Evolutionary conservation across 2,329 filamentous ascomycete genomes (phyloP).

Genomic region (Fusarium ambrosium): DNA sequence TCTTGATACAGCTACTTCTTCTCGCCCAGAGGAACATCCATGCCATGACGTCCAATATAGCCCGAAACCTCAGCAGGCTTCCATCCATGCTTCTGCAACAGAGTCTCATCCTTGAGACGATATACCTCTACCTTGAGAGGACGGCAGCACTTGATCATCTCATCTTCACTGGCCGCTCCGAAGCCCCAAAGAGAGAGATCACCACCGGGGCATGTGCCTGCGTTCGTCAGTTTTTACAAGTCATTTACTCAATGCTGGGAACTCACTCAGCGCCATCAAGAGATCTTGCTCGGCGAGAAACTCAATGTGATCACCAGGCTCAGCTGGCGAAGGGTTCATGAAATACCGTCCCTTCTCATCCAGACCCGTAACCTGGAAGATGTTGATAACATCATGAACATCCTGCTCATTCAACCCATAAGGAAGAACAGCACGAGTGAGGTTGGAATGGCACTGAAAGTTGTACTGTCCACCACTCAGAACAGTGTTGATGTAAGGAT

Average conservation of each 20-base stretch:
- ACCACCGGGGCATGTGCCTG: slow-evolving; percentile 81
- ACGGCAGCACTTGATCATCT: slow-evolving; percentile 78
- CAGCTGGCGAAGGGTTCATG: slow-evolving; percentile 75
- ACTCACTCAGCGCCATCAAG: slow-evolving; percentile 68
- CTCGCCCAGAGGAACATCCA: slow-evolving; percentile 43
- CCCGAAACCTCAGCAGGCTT: slow-evolving; percentile 68
- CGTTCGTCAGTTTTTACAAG: too few species aligned
- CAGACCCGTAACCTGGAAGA: slow-evolving; percentile 87
- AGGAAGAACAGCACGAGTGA: slow-evolving; percentile 78
- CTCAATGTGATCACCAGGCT: slow-evolving; percentile 73
- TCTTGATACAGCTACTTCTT: slow-evolving; percentile 5
- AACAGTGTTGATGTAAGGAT: slow-evolving; percentile 85
- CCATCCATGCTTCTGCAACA: slow-evolving; percentile 72
- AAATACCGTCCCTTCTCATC: slow-evolving; percentile 81
- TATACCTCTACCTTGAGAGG: slow-evolving; percentile 83
- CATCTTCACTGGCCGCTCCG: slow-evolving; percentile 74
- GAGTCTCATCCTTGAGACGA: slow-evolving; percentile 65
- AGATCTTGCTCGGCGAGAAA: slow-evolving; percentile 86
- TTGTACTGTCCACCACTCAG: slow-evolving; percentile 80
- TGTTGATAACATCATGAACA: slow-evolving; percentile 87
- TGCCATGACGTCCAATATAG: slow-evolving; percentile 61
- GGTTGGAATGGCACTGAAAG: slow-evolving; percentile 87
- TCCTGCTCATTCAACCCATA: slow-evolving; percentile 79
- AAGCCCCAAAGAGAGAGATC: slow-evolving; percentile 88
- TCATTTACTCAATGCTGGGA: too few species aligned